phyloP scores from a whole-genome alignment of 129 eudicot genomes.

The Rutidosis leptorrhynchoides region DNA sequence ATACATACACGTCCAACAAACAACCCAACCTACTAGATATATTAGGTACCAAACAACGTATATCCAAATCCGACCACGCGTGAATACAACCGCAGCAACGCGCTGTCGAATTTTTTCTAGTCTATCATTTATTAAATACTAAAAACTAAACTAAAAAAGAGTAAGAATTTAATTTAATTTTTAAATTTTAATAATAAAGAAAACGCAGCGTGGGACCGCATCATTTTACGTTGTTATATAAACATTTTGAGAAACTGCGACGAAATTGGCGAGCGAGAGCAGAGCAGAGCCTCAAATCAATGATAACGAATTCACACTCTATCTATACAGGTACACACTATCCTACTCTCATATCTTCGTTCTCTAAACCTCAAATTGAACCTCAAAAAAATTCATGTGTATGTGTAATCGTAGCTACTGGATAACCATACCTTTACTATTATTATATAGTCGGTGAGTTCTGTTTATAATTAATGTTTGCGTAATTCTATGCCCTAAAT shows the following conservation, averaged over 20 bases:
- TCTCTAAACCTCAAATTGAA: not conserved
- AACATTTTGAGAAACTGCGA: not conserved
- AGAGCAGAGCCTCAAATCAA: not conserved
- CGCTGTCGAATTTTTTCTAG: too few species aligned
- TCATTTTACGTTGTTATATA: too few species aligned
- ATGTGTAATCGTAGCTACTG: not conserved
- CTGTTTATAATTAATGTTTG: not conserved
- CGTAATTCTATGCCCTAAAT: not conserved
- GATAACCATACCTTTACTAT: not conserved
- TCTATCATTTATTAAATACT: too few species aligned
- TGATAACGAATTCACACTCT: not conserved
- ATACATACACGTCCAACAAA: too few species aligned
- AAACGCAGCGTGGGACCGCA: too few species aligned
- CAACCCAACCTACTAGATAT: too few species aligned
- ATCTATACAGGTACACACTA: not conserved
- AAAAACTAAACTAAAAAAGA: too few species aligned
- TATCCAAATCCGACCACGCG: too few species aligned
- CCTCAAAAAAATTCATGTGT: not conserved
- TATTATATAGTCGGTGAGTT: not conserved
- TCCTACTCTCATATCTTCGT: not conserved
- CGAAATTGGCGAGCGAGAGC: not conserved
- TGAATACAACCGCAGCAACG: too few species aligned
- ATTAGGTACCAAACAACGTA: too few species aligned
- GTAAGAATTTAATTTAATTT: too few species aligned
- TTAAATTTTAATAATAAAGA: too few species aligned